Base-by-base conservation (phyloP, 164 flowering plant genomes). In the Saururus chinensis region DNA sequence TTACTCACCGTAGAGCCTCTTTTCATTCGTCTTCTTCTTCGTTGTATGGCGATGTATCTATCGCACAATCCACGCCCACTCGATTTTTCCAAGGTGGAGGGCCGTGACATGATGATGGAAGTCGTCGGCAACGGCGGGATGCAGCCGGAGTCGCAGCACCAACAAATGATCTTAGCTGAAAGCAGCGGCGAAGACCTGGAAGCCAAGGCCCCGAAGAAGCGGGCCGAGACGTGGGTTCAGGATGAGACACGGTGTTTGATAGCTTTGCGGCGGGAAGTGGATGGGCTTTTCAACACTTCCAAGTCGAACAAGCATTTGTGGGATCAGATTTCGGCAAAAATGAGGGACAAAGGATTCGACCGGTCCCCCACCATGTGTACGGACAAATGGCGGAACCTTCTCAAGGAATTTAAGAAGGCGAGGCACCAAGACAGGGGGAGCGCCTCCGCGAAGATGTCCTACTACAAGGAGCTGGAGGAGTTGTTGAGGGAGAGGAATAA, bases 211-310 rank as follows among this genome's bases (percentile, higher is more conserved):
- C 92, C 95, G 3, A 91, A 91, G 70, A 91, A 83, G 71, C 75
- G 97, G 16, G 97, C 97, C 4, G 97, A 91, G 79, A 91, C 96
- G 2, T 91, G 97, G 97, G 89, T 84, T 13, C 89, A 83, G 35
- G 97, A 88, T 30, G 97, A 91, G 69, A 91, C 90, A 0, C 75
- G 88, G 51, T 68, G 74, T 64, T 68, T 91, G 2, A 85, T 91
- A 25, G 68, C 69, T 17, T 57, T 91, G 12, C 79, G 97, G 4
- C 69, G 84, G 19, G 97, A 91, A 24, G 79, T 83, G 73, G 97
- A 91, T 51, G 65, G 76, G 1, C 69, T 83, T 7, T 91, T 91
- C 73, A 91, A 91, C 61, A 87, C 93, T 9, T 84, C 96, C 1
- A 89, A 89, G 65, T 89, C 96, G 13, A 89, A 89, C 70, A 85